Conservation (phyloP, 768 basidiomycete genomes). For the Butyriboletus loyo region DNA sequence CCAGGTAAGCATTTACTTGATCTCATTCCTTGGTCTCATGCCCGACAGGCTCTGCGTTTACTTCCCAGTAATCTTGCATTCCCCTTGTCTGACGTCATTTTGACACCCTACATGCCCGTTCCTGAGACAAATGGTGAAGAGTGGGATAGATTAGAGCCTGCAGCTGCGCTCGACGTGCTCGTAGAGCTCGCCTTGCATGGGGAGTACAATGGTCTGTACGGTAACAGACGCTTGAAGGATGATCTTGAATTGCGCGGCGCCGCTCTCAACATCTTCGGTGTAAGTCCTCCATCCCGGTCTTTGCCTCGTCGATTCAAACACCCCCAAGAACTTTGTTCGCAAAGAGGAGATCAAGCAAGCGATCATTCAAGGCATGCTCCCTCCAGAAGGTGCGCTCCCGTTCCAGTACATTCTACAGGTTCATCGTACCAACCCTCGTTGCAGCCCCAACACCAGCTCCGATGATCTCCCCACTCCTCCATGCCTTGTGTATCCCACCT, state of each 20-base stretch:
- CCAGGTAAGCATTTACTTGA: constrained; percentile 48
- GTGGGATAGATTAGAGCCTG: constrained; percentile 82
- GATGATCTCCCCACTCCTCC: constrained; percentile 63
- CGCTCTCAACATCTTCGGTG: constrained; percentile 83
- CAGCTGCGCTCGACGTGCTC: constrained; percentile 78
- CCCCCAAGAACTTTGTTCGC: constrained; percentile 65
- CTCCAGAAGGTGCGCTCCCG: constrained; percentile 44
- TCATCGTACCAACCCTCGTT: not conserved
- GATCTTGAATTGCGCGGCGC: constrained; percentile 72
- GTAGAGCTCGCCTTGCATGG: constrained; percentile 84
- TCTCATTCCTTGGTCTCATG: constrained; percentile 27
- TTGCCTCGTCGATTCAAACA: not conserved
- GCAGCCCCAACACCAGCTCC: constrained; percentile 35
- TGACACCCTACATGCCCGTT: constrained; percentile 74
- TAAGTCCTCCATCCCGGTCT: constrained; percentile 30
- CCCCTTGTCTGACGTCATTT: constrained; percentile 61
- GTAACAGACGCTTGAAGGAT: constrained; percentile 57
- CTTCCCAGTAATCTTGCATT: constrained; percentile 55
- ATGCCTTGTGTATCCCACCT: constrained; percentile 64
- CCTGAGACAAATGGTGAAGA: constrained; percentile 87
- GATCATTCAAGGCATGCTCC: constrained; percentile 70
- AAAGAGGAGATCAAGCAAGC: constrained; percentile 68
- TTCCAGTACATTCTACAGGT: not conserved
- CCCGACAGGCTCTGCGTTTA: constrained; percentile 50
- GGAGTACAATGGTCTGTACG: constrained; percentile 73